phyloP scores from a whole-genome alignment of 345 rosid species.

The Arabidopsis thaliana region DNA sequence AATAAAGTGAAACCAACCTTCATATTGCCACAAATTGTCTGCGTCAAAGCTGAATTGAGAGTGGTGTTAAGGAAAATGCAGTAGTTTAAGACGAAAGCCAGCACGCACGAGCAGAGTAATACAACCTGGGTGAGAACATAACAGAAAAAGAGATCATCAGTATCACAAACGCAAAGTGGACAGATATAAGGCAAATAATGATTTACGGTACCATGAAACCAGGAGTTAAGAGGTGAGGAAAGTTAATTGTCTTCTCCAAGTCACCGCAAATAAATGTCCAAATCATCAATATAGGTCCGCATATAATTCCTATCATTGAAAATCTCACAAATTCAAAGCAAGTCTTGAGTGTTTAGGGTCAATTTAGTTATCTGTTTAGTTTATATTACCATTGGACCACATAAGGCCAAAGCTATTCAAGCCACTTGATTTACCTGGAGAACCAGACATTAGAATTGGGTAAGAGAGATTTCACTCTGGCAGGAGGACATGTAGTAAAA shows the following conservation, averaged over 20 bases:
- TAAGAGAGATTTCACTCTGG: slow-evolving; percentile 11
- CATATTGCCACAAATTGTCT: slow-evolving; percentile 95
- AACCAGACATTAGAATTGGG: slow-evolving; percentile 22
- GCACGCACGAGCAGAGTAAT: slow-evolving; percentile 71
- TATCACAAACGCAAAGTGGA: neutral
- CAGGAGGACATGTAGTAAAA: slow-evolving; percentile 4
- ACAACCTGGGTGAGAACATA: slow-evolving; percentile 60
- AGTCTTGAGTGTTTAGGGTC: slow-evolving; percentile 4
- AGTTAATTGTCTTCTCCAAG: slow-evolving; percentile 63
- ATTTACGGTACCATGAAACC: slow-evolving; percentile 79
- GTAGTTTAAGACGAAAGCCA: slow-evolving; percentile 98
- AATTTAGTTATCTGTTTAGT: neutral
- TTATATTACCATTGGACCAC: slow-evolving; percentile 92
- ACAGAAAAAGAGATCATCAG: slow-evolving; percentile 22
- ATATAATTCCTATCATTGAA: slow-evolving; percentile 63
- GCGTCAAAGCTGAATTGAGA: slow-evolving; percentile 95
- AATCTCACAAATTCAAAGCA: slow-evolving; percentile 37
- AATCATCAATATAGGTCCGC: slow-evolving; percentile 82
- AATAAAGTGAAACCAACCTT: slow-evolving; percentile 61
- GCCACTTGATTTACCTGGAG: slow-evolving; percentile 93
- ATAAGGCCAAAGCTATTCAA: slow-evolving; percentile 98
- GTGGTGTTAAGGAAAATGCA: slow-evolving; percentile 94
- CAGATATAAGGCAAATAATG: neutral
- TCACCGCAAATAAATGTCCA: slow-evolving; percentile 90
- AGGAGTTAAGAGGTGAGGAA: slow-evolving; percentile 69